A percentile compares a stretch with the other conserved stretches of the same genome.
These are phyloP conservation scores for Ailanthus altissimus DNA, from an alignment of 345 rosid genomes.

Conservation along the genomic window DNA sequence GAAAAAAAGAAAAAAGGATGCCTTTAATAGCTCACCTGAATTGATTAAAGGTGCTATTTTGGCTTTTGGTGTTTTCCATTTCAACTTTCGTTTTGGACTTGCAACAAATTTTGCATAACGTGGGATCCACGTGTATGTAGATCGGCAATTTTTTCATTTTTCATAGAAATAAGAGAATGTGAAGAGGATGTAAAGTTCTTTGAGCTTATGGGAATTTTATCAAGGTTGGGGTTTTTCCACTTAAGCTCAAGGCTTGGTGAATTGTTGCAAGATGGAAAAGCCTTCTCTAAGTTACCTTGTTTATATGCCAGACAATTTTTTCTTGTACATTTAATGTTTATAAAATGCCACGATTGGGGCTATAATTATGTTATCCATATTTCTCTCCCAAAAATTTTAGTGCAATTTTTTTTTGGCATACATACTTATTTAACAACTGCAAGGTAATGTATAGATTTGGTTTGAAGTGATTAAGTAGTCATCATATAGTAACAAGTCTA, in stretches of 20 bases:
- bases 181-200: constrained; percentile 30
- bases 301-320: neutral
- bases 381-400: neutral
- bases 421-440: neutral
- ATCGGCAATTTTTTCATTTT: constrained; percentile 20
- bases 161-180: constrained; percentile 32
- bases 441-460: neutral
- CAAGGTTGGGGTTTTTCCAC: neutral
- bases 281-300: constrained; percentile 18
- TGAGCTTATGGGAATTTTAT: constrained; percentile 26
- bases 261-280: constrained; percentile 8
- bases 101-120: constrained; percentile 23
- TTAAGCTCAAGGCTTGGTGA: constrained; percentile 16
- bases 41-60: constrained; percentile 12
- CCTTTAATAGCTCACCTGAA: constrained; percentile 15
- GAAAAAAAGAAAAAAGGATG: constrained; percentile 19
- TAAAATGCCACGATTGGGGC: constrained; percentile 12
- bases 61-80: constrained; percentile 10
- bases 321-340: constrained; percentile 18
- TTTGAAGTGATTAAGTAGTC: neutral
- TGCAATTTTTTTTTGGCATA: neutral
- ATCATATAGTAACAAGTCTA: too few relatives aligned
- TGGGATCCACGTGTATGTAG: constrained; percentile 25
- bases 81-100: constrained; percentile 17
- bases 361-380: constrained; percentile 2